Percentiles rank a stretch among this genome's conserved stretches.
Evolutionary conservation across 2,329 filamentous ascomycete genomes (phyloP).

Genomic region (Geosmithia morbida): DNA sequence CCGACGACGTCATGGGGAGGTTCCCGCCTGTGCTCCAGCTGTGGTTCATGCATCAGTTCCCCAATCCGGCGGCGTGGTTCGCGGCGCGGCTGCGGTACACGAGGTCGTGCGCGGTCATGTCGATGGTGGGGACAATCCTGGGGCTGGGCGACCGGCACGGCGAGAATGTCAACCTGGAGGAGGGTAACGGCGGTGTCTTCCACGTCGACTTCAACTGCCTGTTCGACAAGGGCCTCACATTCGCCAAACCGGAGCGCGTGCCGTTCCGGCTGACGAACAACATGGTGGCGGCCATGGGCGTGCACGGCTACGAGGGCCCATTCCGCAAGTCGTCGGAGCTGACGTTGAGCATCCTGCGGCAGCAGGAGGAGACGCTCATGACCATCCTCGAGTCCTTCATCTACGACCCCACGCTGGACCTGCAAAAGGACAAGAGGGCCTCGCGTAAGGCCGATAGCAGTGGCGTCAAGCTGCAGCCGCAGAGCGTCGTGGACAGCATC

Average conservation of each 20-base stretch:
- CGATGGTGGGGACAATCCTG: constrained; percentile 94
- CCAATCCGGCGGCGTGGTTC: constrained; percentile 87
- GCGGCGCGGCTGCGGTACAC: constrained; percentile 78
- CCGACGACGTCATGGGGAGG: constrained; percentile 42
- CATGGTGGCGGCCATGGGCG: constrained; percentile 95
- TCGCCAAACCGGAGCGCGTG: constrained; percentile 85
- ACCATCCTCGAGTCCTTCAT: constrained; percentile 95
- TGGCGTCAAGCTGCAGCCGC: constrained; percentile 36
- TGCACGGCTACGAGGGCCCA: constrained; percentile 85
- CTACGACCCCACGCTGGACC: constrained; percentile 90
- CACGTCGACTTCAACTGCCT: constrained; percentile 99
- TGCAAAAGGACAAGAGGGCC: constrained; percentile 52
- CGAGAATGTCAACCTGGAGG: constrained; percentile 91
- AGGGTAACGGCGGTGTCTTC: constrained; percentile 84
- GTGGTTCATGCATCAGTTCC: constrained; percentile 94
- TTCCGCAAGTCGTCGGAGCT: constrained; percentile 87
- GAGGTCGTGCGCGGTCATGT: constrained; percentile 93
- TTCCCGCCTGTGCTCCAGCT: constrained; percentile 78
- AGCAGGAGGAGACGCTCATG: constrained; percentile 93
- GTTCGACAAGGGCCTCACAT: constrained; percentile 94
- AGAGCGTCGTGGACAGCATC: constrained; percentile 79
- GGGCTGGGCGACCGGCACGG: constrained; percentile 90
- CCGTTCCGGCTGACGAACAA: constrained; percentile 97
- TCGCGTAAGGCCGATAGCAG: constrained; percentile 21
- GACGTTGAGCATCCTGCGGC: constrained; percentile 67